Conservation (phyloP, 2,329 filamentous ascomycete genomes). For the Penicillium sp. region DNA sequence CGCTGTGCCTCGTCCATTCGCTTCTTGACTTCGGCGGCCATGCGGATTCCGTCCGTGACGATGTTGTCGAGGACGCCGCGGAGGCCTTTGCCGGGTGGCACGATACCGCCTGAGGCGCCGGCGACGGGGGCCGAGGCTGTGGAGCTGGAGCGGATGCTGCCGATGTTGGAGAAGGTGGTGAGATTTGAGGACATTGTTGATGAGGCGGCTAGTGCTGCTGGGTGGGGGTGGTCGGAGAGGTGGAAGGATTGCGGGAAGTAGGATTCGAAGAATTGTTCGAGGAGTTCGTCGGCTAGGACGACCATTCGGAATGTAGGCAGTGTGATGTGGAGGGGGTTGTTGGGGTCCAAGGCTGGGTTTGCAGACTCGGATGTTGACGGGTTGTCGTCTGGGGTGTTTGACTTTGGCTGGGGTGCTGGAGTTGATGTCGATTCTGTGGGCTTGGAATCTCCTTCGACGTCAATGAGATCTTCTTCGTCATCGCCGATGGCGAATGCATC, state of each 20-base stretch:
- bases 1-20: conserved; percentile 95
- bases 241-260: conserved; percentile 93
- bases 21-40: conserved; percentile 86
- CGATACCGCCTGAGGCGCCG: conserved; percentile 60
- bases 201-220: conserved; percentile 46
- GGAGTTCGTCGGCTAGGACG: conserved; percentile 88
- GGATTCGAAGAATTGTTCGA: conserved; percentile 96
- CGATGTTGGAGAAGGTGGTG: conserved; percentile 80
- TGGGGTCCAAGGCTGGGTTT: conserved; percentile 88
- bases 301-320: conserved; percentile 99
- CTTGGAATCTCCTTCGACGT: conserved; percentile 39
- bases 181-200: conserved; percentile 67
- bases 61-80: conserved; percentile 96
- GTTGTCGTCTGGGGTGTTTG: conserved; percentile 31
- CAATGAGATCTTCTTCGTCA: conserved; percentile 49
- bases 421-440: conserved; percentile 23
- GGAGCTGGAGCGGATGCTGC: conserved; percentile 48
- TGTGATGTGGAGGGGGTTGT: conserved; percentile 91
- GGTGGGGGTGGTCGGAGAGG: conserved; percentile 66
- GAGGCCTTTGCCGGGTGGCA: conserved; percentile 71
- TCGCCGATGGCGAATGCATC: conserved; percentile 75
- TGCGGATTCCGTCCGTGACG: conserved; percentile 94
- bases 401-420: conserved; percentile 16
- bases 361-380: conserved; percentile 74
- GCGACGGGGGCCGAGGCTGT: conserved; percentile 44